Evolutionary conservation across 2,329 filamentous ascomycete genomes (phyloP), one percentile per base, ranked within the genome.

Genomic region (Aspergillus fijiensis): DNA sequence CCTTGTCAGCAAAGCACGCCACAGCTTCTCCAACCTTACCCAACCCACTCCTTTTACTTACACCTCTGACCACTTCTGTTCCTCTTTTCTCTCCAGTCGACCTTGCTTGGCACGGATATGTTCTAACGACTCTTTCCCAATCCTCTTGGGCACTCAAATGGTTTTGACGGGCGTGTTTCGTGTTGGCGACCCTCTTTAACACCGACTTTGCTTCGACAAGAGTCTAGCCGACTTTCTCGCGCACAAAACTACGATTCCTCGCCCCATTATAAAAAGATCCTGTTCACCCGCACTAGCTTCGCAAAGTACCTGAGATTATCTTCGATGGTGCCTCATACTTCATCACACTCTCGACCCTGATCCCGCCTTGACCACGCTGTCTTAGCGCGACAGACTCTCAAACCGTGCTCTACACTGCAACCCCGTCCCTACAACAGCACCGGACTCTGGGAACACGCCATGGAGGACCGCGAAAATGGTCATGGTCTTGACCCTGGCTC

Each of bases 1-100:
- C 69, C 70, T 71, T 68, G 69, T 72, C 70, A 72, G 69, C 70
- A 69, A 67, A 67, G 54, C 65, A 63, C 65, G 64, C 65, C 65
- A 63, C 65, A 51, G 53, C 49, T 51, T 61, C 19, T 19, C 27
- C 39, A 47, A 50, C 42, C 49, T 56, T 51, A 45, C 39, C 55
- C 53, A 51, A 45, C 14, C 39, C 9, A 45, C 16, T 45, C 39
- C 39, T 45, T 45, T 16, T 19, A 16, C 21, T 21, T 21, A 21
- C 39, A 45, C 39, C 54, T 53, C 52, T 42, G 27, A 52, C 57
- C 55, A 62, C 29, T 57, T 63, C 65, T 66, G 62, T 66, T 54
- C 45, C 52, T 57, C 42, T 47, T 55, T 54, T 33, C 14, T 19
- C 55, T 52, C 23, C 33, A 31, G 16, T 23, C 42, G 35, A 35